Evolutionary conservation across 805 yeast genomes (phyloP).

Genomic region (Kodamaea lidongshanica): DNA sequence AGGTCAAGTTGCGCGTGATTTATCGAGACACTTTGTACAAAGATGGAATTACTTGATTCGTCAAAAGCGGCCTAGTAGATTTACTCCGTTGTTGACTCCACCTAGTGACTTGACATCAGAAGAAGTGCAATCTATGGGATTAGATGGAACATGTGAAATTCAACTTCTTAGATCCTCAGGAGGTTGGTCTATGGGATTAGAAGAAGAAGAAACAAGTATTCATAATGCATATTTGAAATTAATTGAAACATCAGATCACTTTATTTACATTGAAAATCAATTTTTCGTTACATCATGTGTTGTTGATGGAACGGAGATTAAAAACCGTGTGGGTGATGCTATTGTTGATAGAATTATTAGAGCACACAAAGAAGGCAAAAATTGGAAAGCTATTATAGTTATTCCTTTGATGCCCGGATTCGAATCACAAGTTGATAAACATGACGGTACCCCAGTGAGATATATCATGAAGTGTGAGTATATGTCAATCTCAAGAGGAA

Average conservation of each 20-base stretch:
- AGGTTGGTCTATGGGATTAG: slow-evolving; percentile 86
- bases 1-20: slow-evolving; percentile 91
- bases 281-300: slow-evolving; percentile 88
- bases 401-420: slow-evolving; percentile 98
- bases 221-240: slow-evolving; percentile 87
- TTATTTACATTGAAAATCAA: slow-evolving; percentile 91
- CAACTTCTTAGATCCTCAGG: slow-evolving; percentile 88
- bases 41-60: slow-evolving; percentile 93
- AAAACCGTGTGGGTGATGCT: slow-evolving; percentile 92
- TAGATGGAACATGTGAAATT: slow-evolving; percentile 84
- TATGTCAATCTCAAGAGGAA: slow-evolving; percentile 87
- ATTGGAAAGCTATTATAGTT: slow-evolving; percentile 86
- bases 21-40: slow-evolving; percentile 91
- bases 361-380: slow-evolving; percentile 69
- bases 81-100: slow-evolving; percentile 87
- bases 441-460: slow-evolving; percentile 92
- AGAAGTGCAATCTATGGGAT: slow-evolving; percentile 55
- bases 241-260: slow-evolving; percentile 88
- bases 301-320: slow-evolving; percentile 75
- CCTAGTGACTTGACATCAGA: slow-evolving; percentile 79
- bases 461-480: slow-evolving; percentile 95
- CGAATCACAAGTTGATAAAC: slow-evolving; percentile 84
- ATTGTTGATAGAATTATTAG: slow-evolving; percentile 90
- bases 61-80: slow-evolving; percentile 90
- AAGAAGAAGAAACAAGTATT: slow-evolving; percentile 80